Evolutionary conservation across 495 filamentous ascomycete genomes (phyloP), one percentile per base, ranked within the genome.

Genomic region (Neurospora sp.): DNA sequence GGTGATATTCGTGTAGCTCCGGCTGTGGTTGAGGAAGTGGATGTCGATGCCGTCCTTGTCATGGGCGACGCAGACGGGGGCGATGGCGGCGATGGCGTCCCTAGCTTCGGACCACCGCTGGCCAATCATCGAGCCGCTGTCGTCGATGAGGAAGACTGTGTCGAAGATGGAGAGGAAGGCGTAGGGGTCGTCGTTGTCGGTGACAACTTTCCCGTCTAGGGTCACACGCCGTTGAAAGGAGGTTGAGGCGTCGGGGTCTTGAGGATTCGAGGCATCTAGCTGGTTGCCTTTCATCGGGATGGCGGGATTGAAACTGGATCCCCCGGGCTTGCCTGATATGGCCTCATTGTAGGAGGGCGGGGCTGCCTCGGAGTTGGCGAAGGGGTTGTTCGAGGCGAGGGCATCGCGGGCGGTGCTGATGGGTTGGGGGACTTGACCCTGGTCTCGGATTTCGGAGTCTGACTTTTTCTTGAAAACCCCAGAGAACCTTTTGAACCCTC

Each of bases 11-110:
- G 78, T 81, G 81, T 92, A 93, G 5, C 80, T 36, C 6, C 85
- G 17, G 78, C 84, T 76, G 2, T 70, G 24, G 85, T 99, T 98
- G 40, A 99, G 86, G 83, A 99, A 99, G 85, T 92, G 92, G 77
- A 99, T 86, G 81, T 98, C 96, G 75, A 99, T 91, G n/a, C 96
- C 96, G 81, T 98, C 94, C 13, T 82, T 76, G 81, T 98, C 94
- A 84, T 93, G 90, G 45, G 86, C 81, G 1, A 93, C 92, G 83
- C 94, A 97, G 78, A 98, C 91, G 0, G 92, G 93, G 0, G 95
- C 88, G 81, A 99, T 94, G 71, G 88, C 85, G 24, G 88, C 83
- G 11, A 99, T 88, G 39, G 92, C 94, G 10, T 84, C 82, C 43
- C 87, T 84, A 38, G 92, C 92, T 82, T 97, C 93, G 24, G 83